Evolutionary conservation across 257 asterid genomes (phyloP), one percentile per base, ranked within the genome.

Genomic region (Eucommia ulmoides): DNA sequence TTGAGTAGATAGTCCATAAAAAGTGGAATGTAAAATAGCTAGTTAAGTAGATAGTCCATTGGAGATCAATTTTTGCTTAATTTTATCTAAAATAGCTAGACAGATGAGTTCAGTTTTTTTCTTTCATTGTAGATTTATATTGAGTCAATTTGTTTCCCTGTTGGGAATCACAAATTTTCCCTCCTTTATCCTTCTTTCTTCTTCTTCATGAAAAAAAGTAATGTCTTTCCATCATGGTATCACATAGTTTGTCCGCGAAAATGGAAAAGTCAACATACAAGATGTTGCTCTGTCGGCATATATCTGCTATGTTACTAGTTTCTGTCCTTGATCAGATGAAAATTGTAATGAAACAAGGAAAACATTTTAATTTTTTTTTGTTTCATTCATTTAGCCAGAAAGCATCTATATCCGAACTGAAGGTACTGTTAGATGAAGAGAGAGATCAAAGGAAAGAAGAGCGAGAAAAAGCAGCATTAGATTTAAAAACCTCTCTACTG

Each of bases 381-480:
- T 59, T 63, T 73, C 21, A 52, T 54, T 65, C 51, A 42, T 81
- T 70, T 76, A 89, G 98, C 77, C 98, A 91, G 81, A 83, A 73
- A 74, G 73, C 68, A 24, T 80, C 96, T 63, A 67, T 91, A 62
- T 74, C 77, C 24, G 93, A 91, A 61, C 70, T 91, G 60, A 78
- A 86, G 68, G 79, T 68, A 63, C 64, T 76, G 58, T 58, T 91
- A 68, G 93, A 82, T 44, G 96, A 91, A 73, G 98, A 91, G 69
- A 93, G 94, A 58, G 93, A 83, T 38, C 96, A 78, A 68, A 85
- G 94, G 71, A 81, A 79, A 71, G 86, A 81, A 54, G 98, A 91
- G 65, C 75, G 93, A 22, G 94, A 85, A 58, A 91, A 83, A 63
- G 94, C 94, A 68, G 63, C 73, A 23, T 58, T 57, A 25, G 83